Evolutionary conservation across 129 eudicot species (phyloP).

Genomic region (Flaveria linearis): DNA sequence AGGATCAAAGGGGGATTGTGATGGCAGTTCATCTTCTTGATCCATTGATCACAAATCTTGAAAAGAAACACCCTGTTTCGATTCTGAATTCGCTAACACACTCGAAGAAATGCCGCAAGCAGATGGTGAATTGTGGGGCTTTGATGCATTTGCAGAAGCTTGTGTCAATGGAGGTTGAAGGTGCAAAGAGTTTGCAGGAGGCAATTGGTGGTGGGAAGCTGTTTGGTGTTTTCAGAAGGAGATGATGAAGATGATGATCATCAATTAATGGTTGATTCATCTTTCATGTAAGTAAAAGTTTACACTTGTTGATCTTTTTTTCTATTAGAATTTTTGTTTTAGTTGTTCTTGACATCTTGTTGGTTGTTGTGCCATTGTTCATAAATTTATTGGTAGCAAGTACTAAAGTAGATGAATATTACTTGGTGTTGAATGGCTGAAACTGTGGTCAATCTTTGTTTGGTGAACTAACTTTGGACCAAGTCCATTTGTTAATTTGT

Average conservation of each 20-base stretch:
- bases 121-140: constrained; percentile 64
- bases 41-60: constrained; percentile 39
- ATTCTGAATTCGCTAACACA: constrained; percentile 45
- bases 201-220: constrained; percentile 55
- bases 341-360: constrained; percentile 6
- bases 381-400: constrained; percentile 36
- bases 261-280: neutral
- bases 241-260: constrained; percentile 22
- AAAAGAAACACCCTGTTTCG: constrained; percentile 55
- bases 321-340: neutral
- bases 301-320: constrained; percentile 29
- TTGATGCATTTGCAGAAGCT: constrained; percentile 57
- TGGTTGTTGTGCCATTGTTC: constrained; percentile 40
- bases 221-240: constrained; percentile 64
- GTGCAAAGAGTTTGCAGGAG: constrained; percentile 70
- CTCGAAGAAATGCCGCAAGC: constrained; percentile 71
- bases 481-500: constrained; percentile 20
- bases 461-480: constrained; percentile 49
- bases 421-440: constrained; percentile 35
- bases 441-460: constrained; percentile 34
- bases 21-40: constrained; percentile 52
- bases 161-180: constrained; percentile 58
- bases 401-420: constrained; percentile 31
- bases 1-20: constrained; percentile 59
- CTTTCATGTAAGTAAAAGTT: constrained; percentile 17